Percentiles rank a stretch among this genome's conserved stretches.
These are phyloP conservation scores for Collybia sordida DNA, from an alignment of 768 basidiomycete genomes.

Conservation along the genomic window DNA sequence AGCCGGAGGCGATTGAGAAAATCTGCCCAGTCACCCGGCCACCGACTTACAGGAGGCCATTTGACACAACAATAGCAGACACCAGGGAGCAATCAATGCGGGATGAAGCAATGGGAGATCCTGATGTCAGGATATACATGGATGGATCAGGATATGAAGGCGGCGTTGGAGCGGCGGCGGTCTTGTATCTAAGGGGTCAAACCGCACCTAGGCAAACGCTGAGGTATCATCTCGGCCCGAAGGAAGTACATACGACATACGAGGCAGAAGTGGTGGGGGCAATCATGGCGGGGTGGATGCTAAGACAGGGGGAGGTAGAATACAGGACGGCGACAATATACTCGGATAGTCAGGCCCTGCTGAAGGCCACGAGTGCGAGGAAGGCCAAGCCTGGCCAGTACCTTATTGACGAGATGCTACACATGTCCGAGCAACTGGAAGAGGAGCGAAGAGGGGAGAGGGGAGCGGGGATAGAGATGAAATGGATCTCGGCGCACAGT, in stretches of 20 bases:
- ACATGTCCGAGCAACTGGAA: too few relatives aligned
- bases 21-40: slow-evolving; percentile 3
- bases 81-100: slow-evolving; percentile 2
- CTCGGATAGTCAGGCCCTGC: slow-evolving; percentile 11
- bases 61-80: slow-evolving; percentile 4
- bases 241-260: slow-evolving; percentile 8
- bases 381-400: slow-evolving; percentile 3
- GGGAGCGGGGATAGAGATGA: background rate
- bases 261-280: slow-evolving; percentile 16
- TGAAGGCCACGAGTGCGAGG: slow-evolving; percentile 1
- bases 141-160: slow-evolving; percentile 15
- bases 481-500: slow-evolving; percentile 12
- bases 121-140: slow-evolving; percentile 9
- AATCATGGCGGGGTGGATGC: slow-evolving; percentile 11
- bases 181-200: slow-evolving; percentile 2
- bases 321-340: background rate
- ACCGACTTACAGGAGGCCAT: background rate
- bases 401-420: slow-evolving; percentile 1
- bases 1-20: slow-evolving; percentile 10
- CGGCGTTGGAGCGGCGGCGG: slow-evolving; percentile 10
- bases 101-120: background rate
- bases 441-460: background rate
- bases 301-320: background rate
- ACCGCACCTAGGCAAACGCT: background rate
- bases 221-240: slow-evolving; percentile 11